Evolutionary conservation across 345 rosid genomes (phyloP).

Genomic region (Dipteronia dyeriana): DNA sequence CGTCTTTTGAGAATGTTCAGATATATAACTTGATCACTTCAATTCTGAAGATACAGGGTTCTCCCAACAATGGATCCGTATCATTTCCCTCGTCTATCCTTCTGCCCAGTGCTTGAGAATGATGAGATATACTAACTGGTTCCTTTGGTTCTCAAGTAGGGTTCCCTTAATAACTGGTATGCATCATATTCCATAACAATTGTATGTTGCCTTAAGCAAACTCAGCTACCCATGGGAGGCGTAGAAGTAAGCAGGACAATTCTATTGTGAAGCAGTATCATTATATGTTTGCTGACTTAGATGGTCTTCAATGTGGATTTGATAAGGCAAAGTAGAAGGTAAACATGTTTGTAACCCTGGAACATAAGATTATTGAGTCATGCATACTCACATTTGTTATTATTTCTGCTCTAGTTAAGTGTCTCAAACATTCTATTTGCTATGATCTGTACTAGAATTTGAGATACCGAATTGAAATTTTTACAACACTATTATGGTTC

Average conservation of each 20-base stretch:
- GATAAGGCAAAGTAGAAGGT: slow-evolving; percentile 8
- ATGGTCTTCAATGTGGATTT: not conserved
- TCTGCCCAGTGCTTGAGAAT: slow-evolving; percentile 42
- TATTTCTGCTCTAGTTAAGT: not conserved
- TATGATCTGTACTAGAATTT: not conserved
- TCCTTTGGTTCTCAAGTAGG: slow-evolving; percentile 69
- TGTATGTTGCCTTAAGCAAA: not conserved
- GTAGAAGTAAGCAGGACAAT: not conserved
- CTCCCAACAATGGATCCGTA: slow-evolving; percentile 77
- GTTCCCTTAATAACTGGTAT: slow-evolving; percentile 80
- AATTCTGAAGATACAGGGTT: slow-evolving; percentile 73
- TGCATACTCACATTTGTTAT: slow-evolving; percentile 4
- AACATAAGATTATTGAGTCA: not conserved
- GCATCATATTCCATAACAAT: slow-evolving; percentile 34
- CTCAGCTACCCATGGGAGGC: not conserved
- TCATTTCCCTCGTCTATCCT: slow-evolving; percentile 50
- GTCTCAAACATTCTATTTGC: not conserved
- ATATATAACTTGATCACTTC: slow-evolving; percentile 81
- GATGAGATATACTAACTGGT: slow-evolving; percentile 75
- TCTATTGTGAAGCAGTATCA: slow-evolving; percentile 1
- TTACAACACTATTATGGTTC: not conserved
- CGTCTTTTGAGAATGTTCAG: slow-evolving; percentile 91
- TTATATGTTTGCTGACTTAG: slow-evolving; percentile 5
- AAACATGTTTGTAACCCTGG: not conserved
- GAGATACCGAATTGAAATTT: not conserved